Percentiles rank a stretch among this genome's conserved stretches.
These are phyloP conservation scores for Pseudogymnoascus sp. DNA, from an alignment of 2,329 filamentous ascomycete species.

Conservation along the genomic window DNA sequence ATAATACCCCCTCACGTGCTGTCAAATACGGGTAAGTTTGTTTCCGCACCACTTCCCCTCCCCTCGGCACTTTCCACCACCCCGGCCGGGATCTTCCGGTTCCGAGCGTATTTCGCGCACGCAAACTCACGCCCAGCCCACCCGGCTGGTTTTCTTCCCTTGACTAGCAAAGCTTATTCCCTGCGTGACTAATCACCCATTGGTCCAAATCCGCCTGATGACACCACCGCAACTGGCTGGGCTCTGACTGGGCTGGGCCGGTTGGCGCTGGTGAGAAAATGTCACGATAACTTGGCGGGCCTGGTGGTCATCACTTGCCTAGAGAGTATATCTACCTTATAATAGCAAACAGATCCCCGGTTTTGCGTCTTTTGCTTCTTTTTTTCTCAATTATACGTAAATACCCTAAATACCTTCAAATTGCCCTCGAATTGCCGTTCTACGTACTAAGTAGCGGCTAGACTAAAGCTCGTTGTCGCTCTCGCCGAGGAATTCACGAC, in stretches of 20 bases:
- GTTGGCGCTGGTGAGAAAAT: neutral
- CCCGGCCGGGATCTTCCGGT: neutral
- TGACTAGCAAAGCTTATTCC: neutral
- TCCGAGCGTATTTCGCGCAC: neutral
- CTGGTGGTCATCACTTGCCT: neutral
- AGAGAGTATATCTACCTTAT: neutral
- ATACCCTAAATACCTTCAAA: neutral
- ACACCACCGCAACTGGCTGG: neutral
- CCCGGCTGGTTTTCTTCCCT: neutral
- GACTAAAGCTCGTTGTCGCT: neutral
- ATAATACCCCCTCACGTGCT: neutral
- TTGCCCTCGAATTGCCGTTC: neutral
- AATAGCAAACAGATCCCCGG: neutral
- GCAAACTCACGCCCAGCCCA: neutral
- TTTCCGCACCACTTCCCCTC: neutral
- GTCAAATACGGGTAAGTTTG: neutral
- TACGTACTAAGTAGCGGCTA: neutral
- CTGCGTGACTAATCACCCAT: neutral
- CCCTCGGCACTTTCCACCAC: neutral
- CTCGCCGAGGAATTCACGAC: neutral
- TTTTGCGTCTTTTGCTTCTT: neutral
- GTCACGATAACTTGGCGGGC: constrained; percentile 1
- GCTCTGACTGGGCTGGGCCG: neutral
- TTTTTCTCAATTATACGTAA: neutral
- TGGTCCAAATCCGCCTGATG: neutral